phyloP scores from a whole-genome alignment of 805 yeast species.

The Torulaspora microellipsoides region DNA sequence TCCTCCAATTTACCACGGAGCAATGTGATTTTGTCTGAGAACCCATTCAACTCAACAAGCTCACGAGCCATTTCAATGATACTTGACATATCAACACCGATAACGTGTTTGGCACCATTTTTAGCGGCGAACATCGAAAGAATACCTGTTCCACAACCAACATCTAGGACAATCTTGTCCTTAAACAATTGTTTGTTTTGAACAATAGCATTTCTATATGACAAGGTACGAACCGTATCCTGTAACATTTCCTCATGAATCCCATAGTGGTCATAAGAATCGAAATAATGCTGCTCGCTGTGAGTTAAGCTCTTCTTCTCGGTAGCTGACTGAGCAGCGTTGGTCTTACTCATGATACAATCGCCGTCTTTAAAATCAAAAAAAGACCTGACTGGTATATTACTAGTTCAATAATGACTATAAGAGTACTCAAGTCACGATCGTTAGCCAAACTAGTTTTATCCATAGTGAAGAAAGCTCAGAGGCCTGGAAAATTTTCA shows the following conservation, averaged over 20 bases:
- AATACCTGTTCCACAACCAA: constrained; percentile 99
- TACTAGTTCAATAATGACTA: too few relatives aligned
- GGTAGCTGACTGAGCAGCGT: constrained; percentile 51
- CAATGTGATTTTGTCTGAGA: constrained; percentile 78
- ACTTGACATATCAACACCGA: constrained; percentile 95
- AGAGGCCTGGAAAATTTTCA: too few relatives aligned
- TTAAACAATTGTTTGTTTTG: constrained; percentile 86
- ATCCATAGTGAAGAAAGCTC: too few relatives aligned
- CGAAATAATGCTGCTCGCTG: constrained; percentile 88
- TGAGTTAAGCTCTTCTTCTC: constrained; percentile 59
- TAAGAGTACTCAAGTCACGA: too few relatives aligned
- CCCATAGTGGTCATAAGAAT: constrained; percentile 93
- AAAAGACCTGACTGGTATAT: too few relatives aligned
- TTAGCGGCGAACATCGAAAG: constrained; percentile 96
- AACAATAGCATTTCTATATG: constrained; percentile 88
- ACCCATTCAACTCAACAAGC: constrained; percentile 79
- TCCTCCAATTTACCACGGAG: constrained; percentile 94
- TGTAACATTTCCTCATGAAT: constrained; percentile 99
- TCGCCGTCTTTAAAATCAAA: neutral
- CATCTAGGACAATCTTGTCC: constrained; percentile 92
- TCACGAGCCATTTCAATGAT: constrained; percentile 95
- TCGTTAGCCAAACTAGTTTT: too few relatives aligned
- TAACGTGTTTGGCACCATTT: constrained; percentile 98
- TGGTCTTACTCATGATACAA: constrained; percentile 13
- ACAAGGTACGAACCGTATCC: constrained; percentile 85